phyloP scores from a whole-genome alignment of 2,329 filamentous ascomycete genomes.

The Arthrobotrys pseudoclavata region DNA sequence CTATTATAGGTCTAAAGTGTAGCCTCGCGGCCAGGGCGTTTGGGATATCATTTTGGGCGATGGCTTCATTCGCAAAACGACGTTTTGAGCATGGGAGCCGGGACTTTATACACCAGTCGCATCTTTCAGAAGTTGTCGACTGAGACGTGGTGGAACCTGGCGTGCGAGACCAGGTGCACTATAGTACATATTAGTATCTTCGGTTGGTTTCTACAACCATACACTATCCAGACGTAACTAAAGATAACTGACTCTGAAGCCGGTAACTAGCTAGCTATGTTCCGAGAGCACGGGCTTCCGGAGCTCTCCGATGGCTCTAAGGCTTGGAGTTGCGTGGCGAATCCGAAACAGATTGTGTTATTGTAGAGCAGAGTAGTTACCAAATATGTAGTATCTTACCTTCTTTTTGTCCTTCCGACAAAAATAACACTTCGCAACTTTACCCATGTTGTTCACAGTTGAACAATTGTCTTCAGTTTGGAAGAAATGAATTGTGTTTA shows the following conservation, averaged over 20 bases:
- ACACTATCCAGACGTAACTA: no score
- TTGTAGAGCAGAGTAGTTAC: not conserved
- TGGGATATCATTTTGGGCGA: not conserved
- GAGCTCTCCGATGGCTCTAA: no score
- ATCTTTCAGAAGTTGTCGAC: slow-evolving; percentile 1
- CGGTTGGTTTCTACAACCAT: no score
- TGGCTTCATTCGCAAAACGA: not conserved
- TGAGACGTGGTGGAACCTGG: not conserved
- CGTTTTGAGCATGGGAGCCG: slow-evolving; percentile 34
- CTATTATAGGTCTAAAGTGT: slow-evolving; percentile 5
- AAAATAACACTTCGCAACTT: slow-evolving; percentile 25
- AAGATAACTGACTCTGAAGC: no score
- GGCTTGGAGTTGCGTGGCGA: no score
- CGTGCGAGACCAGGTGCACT: slow-evolving; percentile 1
- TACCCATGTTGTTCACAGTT: not conserved
- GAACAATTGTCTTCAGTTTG: not conserved
- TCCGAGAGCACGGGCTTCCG: no score
- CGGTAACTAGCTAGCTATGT: no score
- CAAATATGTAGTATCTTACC: not conserved
- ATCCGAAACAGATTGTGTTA: no score
- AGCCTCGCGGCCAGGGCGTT: not conserved
- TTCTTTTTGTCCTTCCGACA: slow-evolving; percentile 42
- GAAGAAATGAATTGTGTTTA: not conserved
- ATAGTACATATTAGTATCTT: no score
- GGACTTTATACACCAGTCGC: slow-evolving; percentile 23